Base-by-base conservation (phyloP, 176 grass and related monocot species). In the Zea luxurians region DNA sequence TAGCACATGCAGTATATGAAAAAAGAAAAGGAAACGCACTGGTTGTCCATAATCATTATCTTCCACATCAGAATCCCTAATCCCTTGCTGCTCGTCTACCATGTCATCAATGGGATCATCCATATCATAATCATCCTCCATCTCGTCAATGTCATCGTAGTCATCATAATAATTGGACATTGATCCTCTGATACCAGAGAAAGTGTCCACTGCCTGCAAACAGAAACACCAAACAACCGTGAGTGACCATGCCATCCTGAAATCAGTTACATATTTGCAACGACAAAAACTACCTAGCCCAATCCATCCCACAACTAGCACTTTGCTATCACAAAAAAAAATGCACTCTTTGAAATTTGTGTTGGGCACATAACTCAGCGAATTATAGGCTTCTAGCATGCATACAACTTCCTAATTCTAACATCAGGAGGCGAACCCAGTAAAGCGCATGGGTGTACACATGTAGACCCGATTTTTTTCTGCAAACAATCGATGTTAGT, bases 81-180 rank as follows among this genome's bases (percentile, higher is more conserved):
- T 48, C 35, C 43, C 93, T 40, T 68, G 78, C 50, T 91, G 64
- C 68, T 86, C 94, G 5, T 93, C 86, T 41, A 81, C 68, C 84
- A 87, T 91, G 80, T 93, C 91, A 78, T 90, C 89, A 13, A 72
- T 84, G 9, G 86, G 58, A 52, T 93, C 86, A 3, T 80, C 88
- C 83, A 97, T 89, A 35, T 97, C 93, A 62, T 93, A 93, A 84
- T 93, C 93, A 54, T 97, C 88, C 38, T 77, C 91, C 90, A 92
- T 91, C 48, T 93, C 93, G 68, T 93, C 91, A 27, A 91, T 36
- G 75, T 89, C 69, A 13, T 86, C 84, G 38, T 82, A 70, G 42
- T 88, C 84, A 49, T 82, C 86, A n/a, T 82, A 85, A 80, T 97
- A 82, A 7, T 83, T 74, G 13, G 79, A 89, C 94, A 97, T 93